Percentiles rank a stretch among this genome's conserved stretches.
Evolutionary conservation across 441 rosid species (phyloP).

Genomic region (Jatropha podagrica): DNA sequence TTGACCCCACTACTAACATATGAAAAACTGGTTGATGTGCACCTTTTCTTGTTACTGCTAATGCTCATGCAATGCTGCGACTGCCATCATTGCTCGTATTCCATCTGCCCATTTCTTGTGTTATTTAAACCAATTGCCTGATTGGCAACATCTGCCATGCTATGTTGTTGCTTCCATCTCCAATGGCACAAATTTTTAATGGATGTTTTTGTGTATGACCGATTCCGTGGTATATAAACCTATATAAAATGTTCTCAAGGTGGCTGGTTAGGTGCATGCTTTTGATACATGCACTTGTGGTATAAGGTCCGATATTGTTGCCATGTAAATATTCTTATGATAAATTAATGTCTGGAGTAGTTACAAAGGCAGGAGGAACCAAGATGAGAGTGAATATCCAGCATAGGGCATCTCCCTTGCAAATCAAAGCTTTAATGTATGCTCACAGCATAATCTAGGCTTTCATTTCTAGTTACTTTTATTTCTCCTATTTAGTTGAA

Average conservation of each 20-base stretch:
- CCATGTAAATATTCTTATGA: background rate
- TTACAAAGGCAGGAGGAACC: background rate
- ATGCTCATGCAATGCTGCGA: too few species aligned
- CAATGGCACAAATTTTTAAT: background rate
- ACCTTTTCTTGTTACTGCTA: too few species aligned
- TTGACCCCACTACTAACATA: too few species aligned
- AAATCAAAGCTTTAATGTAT: background rate
- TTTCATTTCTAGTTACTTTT: background rate
- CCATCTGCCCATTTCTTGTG: too few species aligned
- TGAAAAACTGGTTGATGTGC: too few species aligned
- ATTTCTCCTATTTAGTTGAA: background rate
- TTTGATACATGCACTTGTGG: background rate
- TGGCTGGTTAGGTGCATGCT: background rate
- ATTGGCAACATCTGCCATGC: too few species aligned
- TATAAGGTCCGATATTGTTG: background rate
- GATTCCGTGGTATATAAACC: background rate
- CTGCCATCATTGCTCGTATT: too few species aligned
- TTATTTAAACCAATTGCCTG: too few species aligned
- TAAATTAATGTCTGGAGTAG: background rate
- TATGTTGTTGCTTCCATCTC: background rate
- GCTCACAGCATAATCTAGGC: background rate
- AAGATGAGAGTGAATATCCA: background rate
- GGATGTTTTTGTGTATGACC: background rate
- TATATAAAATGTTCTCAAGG: background rate
- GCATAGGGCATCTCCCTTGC: constrained; percentile 1